Evolutionary conservation across 352 stramenopile genomes (phyloP).

Genomic region (Pythium rhizo-oryzae): DNA sequence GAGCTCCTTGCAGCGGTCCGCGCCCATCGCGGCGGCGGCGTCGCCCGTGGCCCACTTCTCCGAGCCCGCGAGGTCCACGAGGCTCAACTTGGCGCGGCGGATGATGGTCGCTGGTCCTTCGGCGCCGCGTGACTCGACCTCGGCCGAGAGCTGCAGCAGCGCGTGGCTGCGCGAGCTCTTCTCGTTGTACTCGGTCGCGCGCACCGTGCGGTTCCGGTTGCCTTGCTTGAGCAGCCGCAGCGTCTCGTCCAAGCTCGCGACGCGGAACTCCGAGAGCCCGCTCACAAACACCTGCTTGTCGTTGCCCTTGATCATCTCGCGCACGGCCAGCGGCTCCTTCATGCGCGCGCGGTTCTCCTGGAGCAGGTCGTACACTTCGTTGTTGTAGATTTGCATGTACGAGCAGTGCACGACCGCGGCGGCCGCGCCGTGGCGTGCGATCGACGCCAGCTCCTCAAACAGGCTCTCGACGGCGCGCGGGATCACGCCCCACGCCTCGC

Average conservation of each 20-base stretch:
- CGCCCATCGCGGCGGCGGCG: constrained; percentile 54
- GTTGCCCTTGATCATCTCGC: constrained; percentile 79
- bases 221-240: constrained; percentile 74
- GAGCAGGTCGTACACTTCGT: constrained; percentile 77
- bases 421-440: constrained; percentile 49
- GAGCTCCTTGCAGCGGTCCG: constrained; percentile 82
- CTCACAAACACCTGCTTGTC: constrained; percentile 89
- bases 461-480: constrained; percentile 82
- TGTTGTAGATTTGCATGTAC: constrained; percentile 94
- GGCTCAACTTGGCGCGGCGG: constrained; percentile 83
- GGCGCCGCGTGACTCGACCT: constrained; percentile 73
- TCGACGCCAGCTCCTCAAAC: constrained; percentile 73
- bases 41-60: constrained; percentile 89
- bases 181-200: constrained; percentile 87
- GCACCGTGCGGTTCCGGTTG: constrained; percentile 87
- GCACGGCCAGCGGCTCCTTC: constrained; percentile 54
- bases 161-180: constrained; percentile 88
- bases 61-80: constrained; percentile 92
- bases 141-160: constrained; percentile 80
- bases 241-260: constrained; percentile 79
- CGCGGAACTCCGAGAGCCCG: constrained; percentile 89
- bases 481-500: constrained; percentile 74
- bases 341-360: constrained; percentile 61
- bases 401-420: constrained; percentile 81
- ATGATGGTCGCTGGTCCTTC: constrained; percentile 77